Evolutionary conservation across 164 flowering plant genomes (phyloP), one percentile per base, ranked within the genome.

Genomic region (Chloranthus sessilifolius): DNA sequence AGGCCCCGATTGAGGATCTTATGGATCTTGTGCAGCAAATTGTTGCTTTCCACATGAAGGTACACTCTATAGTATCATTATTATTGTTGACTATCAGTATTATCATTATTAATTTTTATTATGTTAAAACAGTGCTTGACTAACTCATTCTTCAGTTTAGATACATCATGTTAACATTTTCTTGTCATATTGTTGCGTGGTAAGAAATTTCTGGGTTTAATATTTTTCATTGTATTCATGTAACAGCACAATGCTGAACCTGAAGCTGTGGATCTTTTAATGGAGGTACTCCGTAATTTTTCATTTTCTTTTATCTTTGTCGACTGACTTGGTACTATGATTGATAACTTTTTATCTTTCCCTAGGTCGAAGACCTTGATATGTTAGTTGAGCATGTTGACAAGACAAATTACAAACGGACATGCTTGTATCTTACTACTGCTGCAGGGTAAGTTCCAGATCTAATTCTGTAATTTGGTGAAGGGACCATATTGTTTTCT

Each of bases 161-260:
- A 34, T 34, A 34, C 37, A 10, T 34, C 14, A 34, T n/a, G 14
- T 41, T n/a, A n/a, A n/a, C 28, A 16, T 17, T 5, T 12, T n/a
- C 23, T 40, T 5, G 3, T 25, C 28, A 10, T 50, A 37, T 30
- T 30, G 27, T 56, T 46, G 23, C 12, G 15, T 1, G 27, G 16
- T 43, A 31, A 6, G 8, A 14, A 17, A 8, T 12, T 22, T 48
- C 25, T 48, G 12, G 17, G 9, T 3, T 15, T 53, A 7, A 1
- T 50, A 24, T 28, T 23, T 47, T 43, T 12, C 6, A 17, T 36
- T 39, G 16, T 52, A 10, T 64, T 57, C 61, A 26, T 37, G 35
- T 41, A 69, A 57, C 85, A 92, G 98, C 98, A 88, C 71, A 92
- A 92, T 79, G 96, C 98, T 21, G 98, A 92, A 63, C 91, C 95